phyloP scores from a whole-genome alignment of 352 stramenopile genomes.

The Phytophthora aleatoria region DNA sequence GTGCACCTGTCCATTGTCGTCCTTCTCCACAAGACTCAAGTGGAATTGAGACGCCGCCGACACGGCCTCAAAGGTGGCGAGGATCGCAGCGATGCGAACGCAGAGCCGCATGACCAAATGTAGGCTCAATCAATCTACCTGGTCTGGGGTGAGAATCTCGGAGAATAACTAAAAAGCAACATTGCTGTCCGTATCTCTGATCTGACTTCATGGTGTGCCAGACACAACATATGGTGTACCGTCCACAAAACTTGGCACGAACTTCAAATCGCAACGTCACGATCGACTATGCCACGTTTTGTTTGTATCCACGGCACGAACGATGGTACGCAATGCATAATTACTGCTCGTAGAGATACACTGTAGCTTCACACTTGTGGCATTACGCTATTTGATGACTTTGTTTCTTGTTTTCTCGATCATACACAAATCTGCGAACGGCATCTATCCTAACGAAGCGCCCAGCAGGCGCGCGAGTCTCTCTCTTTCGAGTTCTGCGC shows the following conservation, averaged over 20 bases:
- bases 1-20: slow-evolving; percentile 36
- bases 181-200: slow-evolving; percentile 20
- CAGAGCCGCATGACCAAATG: slow-evolving; percentile 6
- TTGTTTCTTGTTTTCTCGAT: slow-evolving; percentile 36
- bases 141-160: slow-evolving; percentile 1
- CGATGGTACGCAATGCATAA: neutral
- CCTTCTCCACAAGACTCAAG: slow-evolving; percentile 53
- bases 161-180: slow-evolving; percentile 16
- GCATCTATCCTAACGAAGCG: slow-evolving; percentile 48
- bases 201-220: slow-evolving; percentile 13
- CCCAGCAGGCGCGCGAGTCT: slow-evolving; percentile 27
- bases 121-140: slow-evolving; percentile 4
- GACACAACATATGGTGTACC: too few relatives aligned
- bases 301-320: neutral
- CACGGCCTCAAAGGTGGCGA: neutral
- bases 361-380: slow-evolving; percentile 19
- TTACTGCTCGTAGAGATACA: too few relatives aligned
- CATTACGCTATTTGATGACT: slow-evolving; percentile 21
- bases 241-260: neutral
- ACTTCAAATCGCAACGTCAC: slow-evolving; percentile 2
- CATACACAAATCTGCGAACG: slow-evolving; percentile 38
- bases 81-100: neutral
- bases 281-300: neutral
- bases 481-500: slow-evolving; percentile 22
- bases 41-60: slow-evolving; percentile 64